Base-by-base conservation (phyloP, 495 filamentous ascomycete genomes). In the Tetracladium setigerum region DNA sequence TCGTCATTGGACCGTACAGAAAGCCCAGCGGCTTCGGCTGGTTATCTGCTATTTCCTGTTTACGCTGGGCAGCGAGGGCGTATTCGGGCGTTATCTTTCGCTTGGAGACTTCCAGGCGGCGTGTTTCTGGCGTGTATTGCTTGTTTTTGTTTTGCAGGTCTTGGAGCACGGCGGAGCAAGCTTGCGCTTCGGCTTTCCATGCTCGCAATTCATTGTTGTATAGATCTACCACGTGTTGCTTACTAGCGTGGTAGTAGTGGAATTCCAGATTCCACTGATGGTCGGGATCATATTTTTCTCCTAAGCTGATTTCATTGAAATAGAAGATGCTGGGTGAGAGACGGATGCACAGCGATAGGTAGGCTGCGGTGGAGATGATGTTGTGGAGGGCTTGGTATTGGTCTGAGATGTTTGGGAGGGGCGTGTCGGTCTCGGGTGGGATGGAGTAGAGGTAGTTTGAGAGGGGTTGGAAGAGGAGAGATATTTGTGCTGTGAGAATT, bases 281-380 rank as follows among this genome's bases (percentile, higher is more conserved):
- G 0, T 56, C 44, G 7, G 39, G 38, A 14, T 70, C 66, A 59
- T 67, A 71, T 5, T 48, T 39, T 16, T 64, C 60, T 30, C 69
- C 69, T 6, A 66, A 67, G 1, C 58, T 52, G 0, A 68, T 60
- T 36, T 57, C 61, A 1, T 56, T 45, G 53, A 71, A 55, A 40
- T 64, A 65, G 56, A 74, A 74, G 50, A 75, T 68, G 38, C 66
- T 60, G 6, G 56, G 57, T 0, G 73, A 76, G 41, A 67, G 44
- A 33, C 67, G 62, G 46, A 64, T 69, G 49, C 58, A 64, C 39
- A 76, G 46, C 24, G 68, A 65, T 6, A 74, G 56, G 49, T 67
- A 63, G 1, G 59, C 71, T 0, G 73, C 70, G 31, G 62, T 55
- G 22, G 69, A 61, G 5, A 76, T 49, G 13, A 76, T 44, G 18